Base-by-base conservation (phyloP, 805 yeast species). In the Candida ponderosae region DNA sequence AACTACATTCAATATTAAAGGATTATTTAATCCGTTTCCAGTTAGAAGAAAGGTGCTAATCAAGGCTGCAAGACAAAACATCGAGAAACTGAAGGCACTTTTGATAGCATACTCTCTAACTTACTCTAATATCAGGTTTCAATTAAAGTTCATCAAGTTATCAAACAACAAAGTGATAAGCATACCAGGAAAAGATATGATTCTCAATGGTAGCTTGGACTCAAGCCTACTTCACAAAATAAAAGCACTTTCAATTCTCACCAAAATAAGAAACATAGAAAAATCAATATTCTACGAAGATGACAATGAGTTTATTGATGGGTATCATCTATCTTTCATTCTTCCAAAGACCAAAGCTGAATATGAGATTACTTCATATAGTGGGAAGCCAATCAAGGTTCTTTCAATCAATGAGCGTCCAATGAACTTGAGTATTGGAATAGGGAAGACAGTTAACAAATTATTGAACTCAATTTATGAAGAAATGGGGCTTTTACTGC, bases 321-420 rank as follows among this genome's bases (percentile, higher is more conserved):
- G 32, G 21, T 37, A 45, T 18, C 34, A 29, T 8, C 23, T 57
- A 0, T 39, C 45, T 10, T 40, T 49, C 2, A 40, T 60, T 13
- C 37, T 66, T 9, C 72, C 72, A 3, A 55, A 39, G 17, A 57
- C 56, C 60, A 43, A 48, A n/a, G 60, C 59, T 5, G 47, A 48
- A 14, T 52, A 54, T 32, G 53, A 48, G 13, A 40, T 50, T 3
- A 36, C 50, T 1, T 35, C 51, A 18, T 32, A 24, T 13, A 24
- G 35, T 3, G 60, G 51, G 20, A 54, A 43, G 16, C 24, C 39
- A 0, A 21, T 48, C 11, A 59, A 47, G 29, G 47, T 61, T n/a
- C 34, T 66, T 2, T 48, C 62, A 3, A 54, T 68, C 0, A 68
- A 68, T 39, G 39, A 43, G 5, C 47, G 70, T 29, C 56, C 59